Evolutionary conservation across 106 monocot genomes (phyloP), one percentile per base, ranked within the genome.

Genomic region (Acorus gramineus): DNA sequence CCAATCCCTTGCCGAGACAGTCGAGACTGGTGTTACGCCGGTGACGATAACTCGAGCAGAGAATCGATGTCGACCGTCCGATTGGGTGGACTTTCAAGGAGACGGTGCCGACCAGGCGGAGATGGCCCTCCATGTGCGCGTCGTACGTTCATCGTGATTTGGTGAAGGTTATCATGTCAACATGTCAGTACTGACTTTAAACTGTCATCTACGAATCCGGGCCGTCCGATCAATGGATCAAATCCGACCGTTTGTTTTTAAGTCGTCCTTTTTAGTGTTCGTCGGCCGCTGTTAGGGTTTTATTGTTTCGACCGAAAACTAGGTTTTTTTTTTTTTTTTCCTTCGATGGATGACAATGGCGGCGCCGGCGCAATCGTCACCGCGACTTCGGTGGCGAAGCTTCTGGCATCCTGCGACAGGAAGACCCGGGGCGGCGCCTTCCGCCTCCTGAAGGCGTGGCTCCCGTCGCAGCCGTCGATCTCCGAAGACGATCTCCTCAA

Each of bases 401-500:
- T 64, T 49, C 85, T 98, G 6, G 96, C 96, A 8, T 88, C 91
- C 14, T 82, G 80, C 74, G 81, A 83, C 66, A 65, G 56, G 11
- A 12, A 85, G 14, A 56, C 78, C 10, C 78, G 93, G 11, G 70
- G 74, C 51, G 78, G 81, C 14, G 81, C 85, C 11, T 66, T 93
- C 53, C 86, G 86, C 56, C 60, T 73, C 59, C 74, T 89, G 55
- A 58, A 60, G 50, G 47, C 80, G 52, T 83, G 74, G 67, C 70
- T 85, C 64, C 74, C 81, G 53, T 47, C 65, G 14, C 44, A 63
- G 43, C 54, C 47, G 42, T 59, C 51, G 64, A 28, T 72, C 49
- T 66, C 87, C 50, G 78, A 80, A 57, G 69, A 67, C 57, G 87
- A 87, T 47, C 91, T 98, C 70, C 62, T 88, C 61, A 98, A 98